Conservation (phyloP, 768 basidiomycete genomes). For the Collybiopsis luxurians region DNA sequence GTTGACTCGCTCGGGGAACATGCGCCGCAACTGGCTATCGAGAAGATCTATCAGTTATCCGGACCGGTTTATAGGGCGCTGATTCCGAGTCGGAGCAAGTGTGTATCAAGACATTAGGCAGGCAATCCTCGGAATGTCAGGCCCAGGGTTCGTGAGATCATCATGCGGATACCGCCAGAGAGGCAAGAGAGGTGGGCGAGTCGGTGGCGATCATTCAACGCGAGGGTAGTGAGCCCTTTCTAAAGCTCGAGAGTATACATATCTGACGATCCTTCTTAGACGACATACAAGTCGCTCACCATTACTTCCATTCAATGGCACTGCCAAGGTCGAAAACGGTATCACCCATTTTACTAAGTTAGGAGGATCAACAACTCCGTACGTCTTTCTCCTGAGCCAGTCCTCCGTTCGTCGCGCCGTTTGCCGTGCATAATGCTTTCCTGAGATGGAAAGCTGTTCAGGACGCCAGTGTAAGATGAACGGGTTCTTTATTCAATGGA, state of each 20-base stretch:
- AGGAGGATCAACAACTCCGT: slow-evolving; percentile 70
- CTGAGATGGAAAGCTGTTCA: slow-evolving; percentile 85
- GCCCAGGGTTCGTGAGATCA: slow-evolving; percentile 75
- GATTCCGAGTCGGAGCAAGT: slow-evolving; percentile 10
- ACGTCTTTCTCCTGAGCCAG: too few relatives aligned
- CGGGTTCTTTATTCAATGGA: not conserved
- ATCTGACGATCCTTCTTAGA: too few relatives aligned
- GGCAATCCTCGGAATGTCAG: slow-evolving; percentile 71
- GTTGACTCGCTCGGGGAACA: slow-evolving; percentile 66
- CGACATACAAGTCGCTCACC: slow-evolving; percentile 56
- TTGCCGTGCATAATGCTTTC: slow-evolving; percentile 87
- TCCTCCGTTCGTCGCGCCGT: slow-evolving; percentile 56
- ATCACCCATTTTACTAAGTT: slow-evolving; percentile 89
- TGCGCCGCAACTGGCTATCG: slow-evolving; percentile 69
- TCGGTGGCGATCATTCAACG: slow-evolving; percentile 90
- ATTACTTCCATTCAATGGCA: too few relatives aligned
- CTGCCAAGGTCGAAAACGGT: slow-evolving; percentile 79
- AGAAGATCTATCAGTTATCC: slow-evolving; percentile 46
- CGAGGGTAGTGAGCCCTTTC: slow-evolving; percentile 47
- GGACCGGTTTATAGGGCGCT: slow-evolving; percentile 11
- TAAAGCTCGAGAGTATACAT: too few relatives aligned
- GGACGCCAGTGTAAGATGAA: slow-evolving; percentile 53
- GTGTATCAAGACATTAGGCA: slow-evolving; percentile 62
- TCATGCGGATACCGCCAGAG: slow-evolving; percentile 77
- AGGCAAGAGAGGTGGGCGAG: slow-evolving; percentile 68